Evolutionary conservation across 345 rosid species (phyloP).

Genomic region (Aethionema arabicum): DNA sequence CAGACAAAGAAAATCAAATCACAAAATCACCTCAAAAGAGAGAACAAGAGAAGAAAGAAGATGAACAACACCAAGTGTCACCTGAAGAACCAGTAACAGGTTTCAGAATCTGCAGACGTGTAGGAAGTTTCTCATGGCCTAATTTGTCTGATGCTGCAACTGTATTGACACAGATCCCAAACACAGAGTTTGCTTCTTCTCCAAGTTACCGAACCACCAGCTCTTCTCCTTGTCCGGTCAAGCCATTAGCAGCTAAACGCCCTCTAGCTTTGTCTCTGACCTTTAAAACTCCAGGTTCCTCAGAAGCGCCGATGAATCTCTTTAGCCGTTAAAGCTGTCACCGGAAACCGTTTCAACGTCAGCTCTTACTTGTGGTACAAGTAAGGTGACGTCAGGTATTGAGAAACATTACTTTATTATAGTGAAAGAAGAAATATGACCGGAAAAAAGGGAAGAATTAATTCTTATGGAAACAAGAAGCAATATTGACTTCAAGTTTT

Average conservation of each 20-base stretch:
- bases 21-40: constrained; percentile 12
- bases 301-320: constrained; percentile 24
- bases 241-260: constrained; percentile 50
- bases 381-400: constrained; percentile 30
- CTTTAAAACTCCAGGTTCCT: constrained; percentile 3
- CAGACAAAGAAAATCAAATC: constrained; percentile 20
- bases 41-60: constrained; percentile 41
- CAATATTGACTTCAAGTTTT: background rate
- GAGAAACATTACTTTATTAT: constrained; percentile 10
- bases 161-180: constrained; percentile 35
- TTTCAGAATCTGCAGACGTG: constrained; percentile 82
- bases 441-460: background rate
- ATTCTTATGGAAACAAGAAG: constrained; percentile 23
- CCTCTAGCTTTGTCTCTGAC: constrained; percentile 33
- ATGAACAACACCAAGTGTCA: constrained; percentile 52
- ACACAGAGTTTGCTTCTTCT: constrained; percentile 50
- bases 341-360: constrained; percentile 12
- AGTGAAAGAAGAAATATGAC: background rate
- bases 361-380: constrained; percentile 17
- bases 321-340: constrained; percentile 28
- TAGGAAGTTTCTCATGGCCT: constrained; percentile 78
- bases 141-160: constrained; percentile 32
- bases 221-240: constrained; percentile 39
- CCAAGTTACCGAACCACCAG: constrained; percentile 33
- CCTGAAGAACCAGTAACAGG: constrained; percentile 48